Percentiles rank a stretch among this genome's conserved stretches.
Conservation (phyloP, 2,329 filamentous ascomycete genomes). For the Fusarium keratoplasticum region DNA sequence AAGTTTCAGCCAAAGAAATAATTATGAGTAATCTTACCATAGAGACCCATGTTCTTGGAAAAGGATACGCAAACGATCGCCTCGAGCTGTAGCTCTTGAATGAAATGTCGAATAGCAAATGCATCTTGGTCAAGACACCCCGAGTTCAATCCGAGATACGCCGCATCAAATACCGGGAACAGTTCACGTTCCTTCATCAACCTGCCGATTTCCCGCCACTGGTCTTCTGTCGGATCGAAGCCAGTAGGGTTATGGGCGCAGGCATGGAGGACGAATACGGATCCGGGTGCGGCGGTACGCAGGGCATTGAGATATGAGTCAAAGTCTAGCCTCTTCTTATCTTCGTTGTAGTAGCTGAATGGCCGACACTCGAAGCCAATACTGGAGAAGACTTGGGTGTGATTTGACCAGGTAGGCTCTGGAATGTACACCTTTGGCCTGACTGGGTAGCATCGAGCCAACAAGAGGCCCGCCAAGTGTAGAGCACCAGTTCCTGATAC, state of each 20-base stretch:
- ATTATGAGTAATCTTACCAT: no score
- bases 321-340: not conserved
- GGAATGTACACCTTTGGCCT: not conserved
- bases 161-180: not conserved
- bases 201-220: not conserved
- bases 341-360: not conserved
- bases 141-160: not conserved
- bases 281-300: not conserved
- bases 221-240: not conserved
- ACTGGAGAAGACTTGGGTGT: not conserved
- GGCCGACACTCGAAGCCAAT: not conserved
- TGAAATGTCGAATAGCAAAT: not conserved
- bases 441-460: not conserved
- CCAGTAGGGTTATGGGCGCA: not conserved
- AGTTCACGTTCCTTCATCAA: not conserved
- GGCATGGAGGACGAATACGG: not conserved
- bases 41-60: not conserved
- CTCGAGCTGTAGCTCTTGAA: not conserved
- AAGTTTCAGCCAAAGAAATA: no score
- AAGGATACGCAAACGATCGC: not conserved
- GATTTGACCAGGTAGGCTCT: not conserved
- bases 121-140: not conserved
- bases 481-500: not conserved
- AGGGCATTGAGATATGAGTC: not conserved
- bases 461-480: not conserved